These are phyloP conservation scores for Pseudozyma hubeiensis DNA, from an alignment of 1,284 basidiomycete genomes.

Conservation along the genomic window DNA sequence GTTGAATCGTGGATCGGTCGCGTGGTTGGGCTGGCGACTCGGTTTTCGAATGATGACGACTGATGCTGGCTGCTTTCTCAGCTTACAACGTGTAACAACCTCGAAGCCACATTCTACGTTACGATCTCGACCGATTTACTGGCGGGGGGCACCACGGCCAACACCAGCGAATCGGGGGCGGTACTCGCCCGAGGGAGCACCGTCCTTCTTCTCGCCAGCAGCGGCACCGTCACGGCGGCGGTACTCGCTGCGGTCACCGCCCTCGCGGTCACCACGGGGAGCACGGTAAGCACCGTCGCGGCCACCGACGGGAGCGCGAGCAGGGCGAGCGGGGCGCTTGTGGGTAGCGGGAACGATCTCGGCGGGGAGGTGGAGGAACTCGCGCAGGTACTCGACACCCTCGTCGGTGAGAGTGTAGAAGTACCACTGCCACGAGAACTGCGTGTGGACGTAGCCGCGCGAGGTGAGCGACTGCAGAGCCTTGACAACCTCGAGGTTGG, in stretches of 20 bases:
- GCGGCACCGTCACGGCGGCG: constrained; percentile 59
- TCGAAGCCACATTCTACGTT: not conserved
- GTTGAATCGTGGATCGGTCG: not conserved
- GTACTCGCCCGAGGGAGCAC: constrained; percentile 66
- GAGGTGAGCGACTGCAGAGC: constrained; percentile 97
- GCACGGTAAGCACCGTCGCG: constrained; percentile 63
- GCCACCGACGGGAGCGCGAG: constrained; percentile 61
- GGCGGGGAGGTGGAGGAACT: constrained; percentile 68
- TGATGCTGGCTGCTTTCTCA: not conserved
- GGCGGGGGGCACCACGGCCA: constrained; percentile 63
- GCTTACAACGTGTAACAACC: not conserved
- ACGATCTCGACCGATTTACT: constrained; percentile 45
- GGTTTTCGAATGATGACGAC: no score
- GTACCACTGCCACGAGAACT: constrained; percentile 73
- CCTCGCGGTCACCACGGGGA: constrained; percentile 64
- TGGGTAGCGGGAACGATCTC: constrained; percentile 69
- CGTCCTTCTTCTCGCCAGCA: constrained; percentile 66
- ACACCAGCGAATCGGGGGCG: constrained; percentile 67
- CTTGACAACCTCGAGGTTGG: constrained; percentile 99
- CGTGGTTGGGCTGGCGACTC: not conserved
- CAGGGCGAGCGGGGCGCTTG: constrained; percentile 67
- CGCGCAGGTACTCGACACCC: constrained; percentile 68
- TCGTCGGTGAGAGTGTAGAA: constrained; percentile 69
- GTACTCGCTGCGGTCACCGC: constrained; percentile 66
- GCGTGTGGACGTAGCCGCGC: constrained; percentile 95